Percentiles rank a stretch among this genome's conserved stretches.
Conservation (phyloP, 2,329 filamentous ascomycete species). For the Colletotrichum nymphaeae region DNA sequence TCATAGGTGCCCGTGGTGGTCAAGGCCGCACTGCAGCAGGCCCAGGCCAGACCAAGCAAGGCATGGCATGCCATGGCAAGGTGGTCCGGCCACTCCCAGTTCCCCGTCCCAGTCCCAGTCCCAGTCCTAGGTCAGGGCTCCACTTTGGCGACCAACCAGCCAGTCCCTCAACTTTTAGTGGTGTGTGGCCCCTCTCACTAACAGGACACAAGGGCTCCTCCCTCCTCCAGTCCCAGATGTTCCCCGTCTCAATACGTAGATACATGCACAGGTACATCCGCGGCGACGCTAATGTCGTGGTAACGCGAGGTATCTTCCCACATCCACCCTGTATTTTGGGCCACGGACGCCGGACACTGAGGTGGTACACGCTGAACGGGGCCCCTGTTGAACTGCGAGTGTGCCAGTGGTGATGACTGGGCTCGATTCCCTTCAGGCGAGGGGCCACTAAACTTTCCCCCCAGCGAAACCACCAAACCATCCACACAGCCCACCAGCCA, state of each 20-base stretch:
- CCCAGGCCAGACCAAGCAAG: slow-evolving; percentile 28
- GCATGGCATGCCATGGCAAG: slow-evolving; percentile 27
- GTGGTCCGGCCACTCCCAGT: slow-evolving; percentile 32
- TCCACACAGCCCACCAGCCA: slow-evolving; percentile 25
- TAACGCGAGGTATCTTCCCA: neutral
- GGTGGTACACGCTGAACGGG: neutral
- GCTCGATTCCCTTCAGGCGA: slow-evolving; percentile 13
- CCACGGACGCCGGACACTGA: slow-evolving; percentile 8
- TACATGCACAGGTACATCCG: slow-evolving; percentile 8
- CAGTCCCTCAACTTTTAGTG: slow-evolving; percentile 3
- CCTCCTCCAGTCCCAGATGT: slow-evolving; percentile 21
- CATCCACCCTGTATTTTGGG: neutral
- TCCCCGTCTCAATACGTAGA: slow-evolving; percentile 15
- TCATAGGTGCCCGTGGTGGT: slow-evolving; percentile 23
- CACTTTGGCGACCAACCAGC: slow-evolving; percentile 13
- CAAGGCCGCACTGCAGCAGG: slow-evolving; percentile 29
- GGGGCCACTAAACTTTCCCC: slow-evolving; percentile 22
- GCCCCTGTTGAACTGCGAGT: neutral
- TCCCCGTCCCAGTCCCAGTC: slow-evolving; percentile 18
- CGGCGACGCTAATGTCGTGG: neutral
- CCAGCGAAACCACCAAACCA: slow-evolving; percentile 15
- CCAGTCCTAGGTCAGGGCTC: slow-evolving; percentile 5
- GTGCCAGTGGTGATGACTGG: neutral
- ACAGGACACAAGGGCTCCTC: neutral
- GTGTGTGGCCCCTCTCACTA: slow-evolving; percentile 14